Evolutionary conservation across 140 eudicot genomes (phyloP).

Genomic region (Oenanthe javanica): DNA sequence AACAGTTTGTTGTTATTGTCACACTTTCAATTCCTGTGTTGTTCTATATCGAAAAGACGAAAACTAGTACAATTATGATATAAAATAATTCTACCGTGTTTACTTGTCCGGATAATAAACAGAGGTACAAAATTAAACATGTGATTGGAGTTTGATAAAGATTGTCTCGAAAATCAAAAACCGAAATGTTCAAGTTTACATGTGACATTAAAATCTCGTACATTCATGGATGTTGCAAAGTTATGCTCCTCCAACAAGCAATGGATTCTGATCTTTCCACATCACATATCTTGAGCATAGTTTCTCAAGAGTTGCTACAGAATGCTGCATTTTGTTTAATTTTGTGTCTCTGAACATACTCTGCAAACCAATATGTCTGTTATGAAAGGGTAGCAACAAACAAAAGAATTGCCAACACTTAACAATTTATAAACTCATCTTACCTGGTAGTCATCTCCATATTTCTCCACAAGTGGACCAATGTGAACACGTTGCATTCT

Average conservation of each 20-base stretch:
- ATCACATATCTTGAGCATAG: slow-evolving; percentile 66
- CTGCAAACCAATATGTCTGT: slow-evolving; percentile 35
- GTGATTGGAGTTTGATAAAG: neutral
- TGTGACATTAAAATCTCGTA: neutral
- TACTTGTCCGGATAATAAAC: neutral
- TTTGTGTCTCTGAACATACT: slow-evolving; percentile 91
- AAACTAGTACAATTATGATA: neutral
- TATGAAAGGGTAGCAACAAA: slow-evolving; percentile 13
- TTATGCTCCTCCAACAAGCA: slow-evolving; percentile 34
- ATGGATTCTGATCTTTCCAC: slow-evolving; percentile 60
- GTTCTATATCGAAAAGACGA: neutral
- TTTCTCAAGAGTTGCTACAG: slow-evolving; percentile 72
- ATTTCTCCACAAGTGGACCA: slow-evolving; percentile 52
- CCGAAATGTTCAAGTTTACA: slow-evolving; percentile 14
- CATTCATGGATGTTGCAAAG: neutral
- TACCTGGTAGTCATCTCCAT: slow-evolving; percentile 91
- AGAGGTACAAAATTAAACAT: neutral
- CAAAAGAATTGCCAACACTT: neutral
- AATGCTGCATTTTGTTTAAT: slow-evolving; percentile 86
- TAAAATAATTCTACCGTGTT: neutral
- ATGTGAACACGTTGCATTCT: slow-evolving; percentile 60
- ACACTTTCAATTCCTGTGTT: neutral
- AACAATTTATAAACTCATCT: neutral
- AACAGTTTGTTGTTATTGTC: neutral
- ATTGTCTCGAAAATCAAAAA: neutral